Evolutionary conservation across 108 stramenopile species (phyloP).

Genomic region (Pseudonitzschia delicatissima): DNA sequence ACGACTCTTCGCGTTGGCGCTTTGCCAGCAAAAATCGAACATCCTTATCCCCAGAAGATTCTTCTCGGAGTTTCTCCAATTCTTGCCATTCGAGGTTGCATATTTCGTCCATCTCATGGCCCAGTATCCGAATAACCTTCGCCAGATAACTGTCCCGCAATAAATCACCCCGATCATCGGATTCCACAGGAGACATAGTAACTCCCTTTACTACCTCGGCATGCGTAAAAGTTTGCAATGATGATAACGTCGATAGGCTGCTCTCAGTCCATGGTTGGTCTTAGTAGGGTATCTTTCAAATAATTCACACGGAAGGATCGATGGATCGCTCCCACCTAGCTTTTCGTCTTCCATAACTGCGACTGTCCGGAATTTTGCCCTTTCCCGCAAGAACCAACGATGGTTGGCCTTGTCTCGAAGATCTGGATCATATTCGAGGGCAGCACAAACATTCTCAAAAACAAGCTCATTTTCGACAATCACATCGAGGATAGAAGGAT

Average conservation of each 20-base stretch:
- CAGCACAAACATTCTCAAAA: constrained; percentile 70
- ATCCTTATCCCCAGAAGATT: constrained; percentile 11
- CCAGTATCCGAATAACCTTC: constrained; percentile 62
- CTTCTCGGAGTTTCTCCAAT: constrained; percentile 23
- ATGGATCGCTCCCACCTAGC: constrained; percentile 66
- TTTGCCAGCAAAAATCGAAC: neutral
- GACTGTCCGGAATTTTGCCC: constrained; percentile 78
- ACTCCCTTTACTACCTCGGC: constrained; percentile 84
- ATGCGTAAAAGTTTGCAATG: constrained; percentile 76
- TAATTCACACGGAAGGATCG: constrained; percentile 82
- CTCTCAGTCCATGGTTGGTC: constrained; percentile 90
- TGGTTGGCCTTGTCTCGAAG: constrained; percentile 80
- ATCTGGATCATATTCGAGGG: constrained; percentile 84
- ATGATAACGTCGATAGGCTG: constrained; percentile 73
- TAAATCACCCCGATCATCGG: constrained; percentile 29
- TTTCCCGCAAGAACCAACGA: constrained; percentile 65
- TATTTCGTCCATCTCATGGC: constrained; percentile 55
- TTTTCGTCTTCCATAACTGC: constrained; percentile 76
- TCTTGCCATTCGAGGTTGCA: constrained; percentile 52
- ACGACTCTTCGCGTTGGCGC: constrained; percentile 12
- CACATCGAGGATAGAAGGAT: constrained; percentile 82
- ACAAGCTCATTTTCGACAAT: constrained; percentile 59
- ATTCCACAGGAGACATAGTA: constrained; percentile 39
- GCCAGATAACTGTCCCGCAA: constrained; percentile 61
- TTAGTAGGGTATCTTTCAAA: constrained; percentile 70